A percentile compares a stretch with the other conserved stretches of the same genome.
These are phyloP conservation scores for Xylariaceae sp. DNA, from an alignment of 2,329 filamentous ascomycete genomes.

Conservation along the genomic window DNA sequence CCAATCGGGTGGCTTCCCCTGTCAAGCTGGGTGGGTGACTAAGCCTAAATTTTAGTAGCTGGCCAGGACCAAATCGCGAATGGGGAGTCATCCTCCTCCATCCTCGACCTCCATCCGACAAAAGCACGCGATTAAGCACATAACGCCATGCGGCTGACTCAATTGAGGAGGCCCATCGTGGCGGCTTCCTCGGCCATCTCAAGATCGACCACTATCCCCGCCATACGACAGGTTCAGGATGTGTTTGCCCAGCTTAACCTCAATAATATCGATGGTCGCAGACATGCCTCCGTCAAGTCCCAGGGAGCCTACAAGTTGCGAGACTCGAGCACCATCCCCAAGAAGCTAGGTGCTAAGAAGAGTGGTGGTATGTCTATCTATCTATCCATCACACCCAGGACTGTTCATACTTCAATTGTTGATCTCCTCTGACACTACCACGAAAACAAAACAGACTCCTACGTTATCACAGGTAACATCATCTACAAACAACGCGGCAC, in stretches of 20 bases:
- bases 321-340: conserved; percentile 59
- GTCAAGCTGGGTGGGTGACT: conserved; percentile 26
- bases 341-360: conserved; percentile 93
- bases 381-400: not conserved
- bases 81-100: too few species aligned
- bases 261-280: conserved; percentile 43
- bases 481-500: conserved; percentile 96
- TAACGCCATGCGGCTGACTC: conserved; percentile 38
- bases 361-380: conserved; percentile 64
- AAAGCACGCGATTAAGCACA: conserved; percentile 11
- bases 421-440: too few species aligned
- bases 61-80: too few species aligned
- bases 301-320: conserved; percentile 66
- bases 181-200: conserved; percentile 31
- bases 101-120: conserved; percentile 13
- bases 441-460: conserved; percentile 68
- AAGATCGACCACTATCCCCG: conserved; percentile 19
- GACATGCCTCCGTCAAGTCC: conserved; percentile 57
- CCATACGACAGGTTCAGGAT: conserved; percentile 34
- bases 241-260: conserved; percentile 30
- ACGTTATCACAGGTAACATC: conserved; percentile 93
- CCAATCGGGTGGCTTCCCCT: not conserved
- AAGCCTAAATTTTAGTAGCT: conserved; percentile 35
- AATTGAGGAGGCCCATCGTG: conserved; percentile 42
- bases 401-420: not conserved